Base-by-base conservation (phyloP, 768 basidiomycete genomes). In the Dacryopinax primogenitus region DNA sequence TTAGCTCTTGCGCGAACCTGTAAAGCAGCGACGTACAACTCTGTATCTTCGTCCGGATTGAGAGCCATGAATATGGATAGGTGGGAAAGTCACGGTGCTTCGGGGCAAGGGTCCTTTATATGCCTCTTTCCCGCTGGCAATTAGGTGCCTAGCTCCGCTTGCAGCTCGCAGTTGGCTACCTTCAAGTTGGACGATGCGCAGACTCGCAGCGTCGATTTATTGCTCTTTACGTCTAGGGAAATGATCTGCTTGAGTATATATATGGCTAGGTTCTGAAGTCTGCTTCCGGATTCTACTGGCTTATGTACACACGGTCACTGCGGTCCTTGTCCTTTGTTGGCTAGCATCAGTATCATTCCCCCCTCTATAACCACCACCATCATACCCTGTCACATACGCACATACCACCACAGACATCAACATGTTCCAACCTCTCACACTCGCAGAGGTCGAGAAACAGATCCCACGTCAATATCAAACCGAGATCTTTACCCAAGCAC, bases 1-100 rank as follows among this genome's bases (percentile, higher is more conserved):
- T 33, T 66, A 65, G 21, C 33, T 21, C 18, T 18, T 9, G 35
- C 63, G 18, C 28, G 30, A 66, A 1, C 62, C 6, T 15, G 35
- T 28, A 23, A 34, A 6, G 9, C 32, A 16, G 30, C 33, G 23
- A 75, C 89, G 76, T 74, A 94, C 93, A 97, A 96, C 82, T 97
- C 93, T 1, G 93, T 95, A 74, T 97, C 93, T 78, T 95, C 89
- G 80, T 92, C 81, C 33, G 88, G 82, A 72, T 93, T 91, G 68
- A 73, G 69, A 70, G 73, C 71, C 30, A 61, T 71, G 65, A n/a
- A n/a, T n/a, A n/a, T n/a, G n/a, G n/a, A n/a, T n/a, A n/a, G n/a
- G n/a, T n/a, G n/a, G n/a, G n/a, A n/a, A n/a, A n/a, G n/a, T n/a
- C n/a, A n/a, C n/a, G n/a, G n/a, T n/a, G n/a, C n/a, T n/a, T 3